Conservation (phyloP, 2,329 filamentous ascomycete genomes). For the Aspergillus eucalypticola region DNA sequence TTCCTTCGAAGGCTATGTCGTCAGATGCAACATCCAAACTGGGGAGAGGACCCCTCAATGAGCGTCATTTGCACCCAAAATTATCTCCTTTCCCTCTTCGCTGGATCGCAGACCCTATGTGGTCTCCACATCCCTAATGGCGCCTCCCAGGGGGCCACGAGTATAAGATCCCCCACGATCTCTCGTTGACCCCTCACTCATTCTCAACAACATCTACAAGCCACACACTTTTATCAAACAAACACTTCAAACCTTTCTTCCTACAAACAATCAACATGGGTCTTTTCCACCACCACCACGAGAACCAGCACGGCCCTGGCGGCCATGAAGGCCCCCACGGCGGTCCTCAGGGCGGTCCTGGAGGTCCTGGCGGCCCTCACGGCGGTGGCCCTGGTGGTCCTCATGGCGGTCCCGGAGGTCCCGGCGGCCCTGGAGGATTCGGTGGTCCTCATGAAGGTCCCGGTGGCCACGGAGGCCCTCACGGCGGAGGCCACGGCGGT, state of each 20-base stretch:
- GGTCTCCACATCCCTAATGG: background rate
- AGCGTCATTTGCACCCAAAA: background rate
- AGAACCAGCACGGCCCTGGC: background rate
- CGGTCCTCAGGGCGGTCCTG: background rate
- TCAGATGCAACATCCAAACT: background rate
- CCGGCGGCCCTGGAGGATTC: background rate
- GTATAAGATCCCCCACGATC: conserved; percentile 4
- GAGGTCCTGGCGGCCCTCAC: background rate
- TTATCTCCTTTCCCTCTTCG: background rate
- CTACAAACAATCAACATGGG: background rate
- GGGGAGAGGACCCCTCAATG: background rate
- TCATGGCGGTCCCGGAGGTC: background rate
- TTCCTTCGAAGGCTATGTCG: background rate
- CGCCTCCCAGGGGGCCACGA: background rate
- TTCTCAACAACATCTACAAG: background rate
- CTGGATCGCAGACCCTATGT: background rate
- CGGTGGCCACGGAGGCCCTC: background rate
- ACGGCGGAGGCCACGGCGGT: background rate
- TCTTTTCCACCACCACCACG: conserved; percentile 5
- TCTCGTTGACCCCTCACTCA: background rate
- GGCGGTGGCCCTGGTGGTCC: background rate
- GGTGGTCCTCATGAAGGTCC: background rate
- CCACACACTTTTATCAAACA: too few relatives aligned
- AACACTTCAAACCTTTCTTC: background rate
- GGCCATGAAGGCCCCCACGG: background rate